Evolutionary conservation across 2,329 filamentous ascomycete species (phyloP), one percentile per base, ranked within the genome.

Genomic region (Hypocreales sp.): DNA sequence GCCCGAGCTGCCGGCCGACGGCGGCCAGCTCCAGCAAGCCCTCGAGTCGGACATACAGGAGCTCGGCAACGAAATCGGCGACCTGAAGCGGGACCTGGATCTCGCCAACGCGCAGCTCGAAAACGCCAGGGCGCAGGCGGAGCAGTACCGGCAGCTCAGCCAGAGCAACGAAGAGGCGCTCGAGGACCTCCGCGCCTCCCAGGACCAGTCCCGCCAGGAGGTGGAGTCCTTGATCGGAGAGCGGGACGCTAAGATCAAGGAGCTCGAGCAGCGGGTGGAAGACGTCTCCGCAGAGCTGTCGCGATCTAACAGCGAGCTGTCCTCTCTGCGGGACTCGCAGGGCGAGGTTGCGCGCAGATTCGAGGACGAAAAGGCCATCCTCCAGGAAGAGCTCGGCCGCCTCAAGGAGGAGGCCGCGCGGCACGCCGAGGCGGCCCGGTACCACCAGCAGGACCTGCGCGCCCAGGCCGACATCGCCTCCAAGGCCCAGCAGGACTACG

Each of bases 401-500:
- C 60, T 95, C 16, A 90, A 81, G 48, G 83, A 92, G 25, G 79
- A 92, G 39, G 78, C 79, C 31, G 79, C 84, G 38, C 72, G 79
- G 28, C 77, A 87, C 47, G 65, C 73, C 33, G 79, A 83, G 34
- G 77, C 84, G 26, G 75, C 82, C 18, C 75, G 81, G 38, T 83
- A 79, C 46, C 80, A 93, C 46, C 82, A 92, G 46, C 79, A 92
- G 41, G 86, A 95, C 42, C 70, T 95, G 22, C 86, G 90, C 35
- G 77, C 82, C 0, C 90, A 98, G 51, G 86, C 87, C 16, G 80
- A 92, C 24, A 95, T 98, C 43, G 84, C 90, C 3, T 76, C 83
- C 28, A 80, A 83, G 49, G 84, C 90, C 4, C 90, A 98, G 48
- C 79, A 92, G 46, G 86, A 90, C 40, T 98, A 98, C 46, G 92